Conservation (phyloP, 345 rosid genomes). For the Syzygium grande region DNA sequence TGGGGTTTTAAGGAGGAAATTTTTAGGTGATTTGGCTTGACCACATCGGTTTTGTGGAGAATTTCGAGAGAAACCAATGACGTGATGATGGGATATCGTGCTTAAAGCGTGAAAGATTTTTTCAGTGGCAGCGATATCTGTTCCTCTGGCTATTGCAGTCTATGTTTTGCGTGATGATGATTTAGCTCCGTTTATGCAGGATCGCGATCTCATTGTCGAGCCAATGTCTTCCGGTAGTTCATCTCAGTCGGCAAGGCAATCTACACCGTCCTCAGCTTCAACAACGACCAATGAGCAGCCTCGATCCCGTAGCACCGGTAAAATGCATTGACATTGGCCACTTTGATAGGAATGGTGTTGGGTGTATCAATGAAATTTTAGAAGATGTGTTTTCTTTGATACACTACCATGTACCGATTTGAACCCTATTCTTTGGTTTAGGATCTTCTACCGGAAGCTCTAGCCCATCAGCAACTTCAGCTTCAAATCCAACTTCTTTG, state of each 20-base stretch:
- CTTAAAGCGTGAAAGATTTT: background rate
- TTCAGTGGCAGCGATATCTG: background rate
- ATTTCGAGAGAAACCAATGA: background rate
- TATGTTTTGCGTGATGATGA: background rate
- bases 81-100: background rate
- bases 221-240: slow-evolving; percentile 53
- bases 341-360: background rate
- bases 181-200: slow-evolving; percentile 28
- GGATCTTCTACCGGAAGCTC: slow-evolving; percentile 65
- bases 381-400: background rate
- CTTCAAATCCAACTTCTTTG: slow-evolving; percentile 46
- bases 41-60: background rate
- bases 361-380: background rate
- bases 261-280: slow-evolving; percentile 51
- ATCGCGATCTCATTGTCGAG: slow-evolving; percentile 82
- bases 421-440: slow-evolving; percentile 4
- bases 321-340: background rate
- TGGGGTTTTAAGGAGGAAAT: background rate
- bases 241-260: slow-evolving; percentile 46
- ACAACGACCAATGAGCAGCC: slow-evolving; percentile 35
- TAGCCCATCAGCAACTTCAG: slow-evolving; percentile 49
- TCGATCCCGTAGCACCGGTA: slow-evolving; percentile 58
- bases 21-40: background rate
- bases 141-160: background rate
- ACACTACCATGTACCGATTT: background rate